These are phyloP conservation scores for Naegleria gruberi DNA, from an alignment of 208 protist genomes.

Conservation along the genomic window DNA sequence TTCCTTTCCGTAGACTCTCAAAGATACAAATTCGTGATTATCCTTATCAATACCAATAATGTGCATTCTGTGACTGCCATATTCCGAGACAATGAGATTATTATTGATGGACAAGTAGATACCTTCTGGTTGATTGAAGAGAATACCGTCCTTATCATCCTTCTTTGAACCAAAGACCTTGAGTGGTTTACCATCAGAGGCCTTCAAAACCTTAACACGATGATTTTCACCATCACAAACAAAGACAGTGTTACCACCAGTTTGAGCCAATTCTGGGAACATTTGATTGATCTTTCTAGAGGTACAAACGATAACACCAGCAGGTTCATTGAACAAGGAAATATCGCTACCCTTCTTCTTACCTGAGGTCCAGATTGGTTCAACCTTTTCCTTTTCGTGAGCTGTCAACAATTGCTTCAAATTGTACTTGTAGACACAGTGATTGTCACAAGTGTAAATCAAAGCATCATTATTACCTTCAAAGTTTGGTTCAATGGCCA, in stretches of 20 bases:
- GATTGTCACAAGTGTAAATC: neutral
- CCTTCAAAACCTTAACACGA: neutral
- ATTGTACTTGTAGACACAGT: neutral
- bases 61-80: neutral
- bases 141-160: neutral
- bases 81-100: neutral
- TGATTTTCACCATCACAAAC: neutral
- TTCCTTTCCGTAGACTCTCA: neutral
- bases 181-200: neutral
- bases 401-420: neutral
- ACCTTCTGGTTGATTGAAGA: neutral
- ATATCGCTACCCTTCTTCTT: neutral
- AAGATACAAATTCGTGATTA: neutral
- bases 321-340: neutral
- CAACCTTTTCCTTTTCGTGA: neutral
- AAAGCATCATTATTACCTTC: neutral
- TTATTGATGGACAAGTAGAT: neutral
- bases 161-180: neutral
- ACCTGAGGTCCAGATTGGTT: neutral
- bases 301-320: neutral
- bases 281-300: neutral
- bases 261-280: neutral
- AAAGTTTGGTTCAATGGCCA: neutral
- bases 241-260: neutral
- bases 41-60: neutral